phyloP scores from a whole-genome alignment of 2,329 filamentous ascomycete genomes.

The Daldinia eschscholtzii region DNA sequence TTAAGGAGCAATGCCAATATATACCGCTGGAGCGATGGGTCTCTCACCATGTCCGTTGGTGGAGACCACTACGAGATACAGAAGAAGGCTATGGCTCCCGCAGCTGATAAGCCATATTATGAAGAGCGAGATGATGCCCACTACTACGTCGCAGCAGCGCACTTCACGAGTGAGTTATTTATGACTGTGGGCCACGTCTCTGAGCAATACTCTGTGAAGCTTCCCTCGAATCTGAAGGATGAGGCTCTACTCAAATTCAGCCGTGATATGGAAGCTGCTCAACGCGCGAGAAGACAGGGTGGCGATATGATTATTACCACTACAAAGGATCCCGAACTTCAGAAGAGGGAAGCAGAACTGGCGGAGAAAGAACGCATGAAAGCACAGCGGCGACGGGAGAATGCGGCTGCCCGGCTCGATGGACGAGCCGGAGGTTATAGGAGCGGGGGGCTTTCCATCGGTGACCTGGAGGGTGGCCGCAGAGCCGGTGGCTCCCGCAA shows the following conservation, averaged over 20 bases:
- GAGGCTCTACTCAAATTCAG: conserved; percentile 78
- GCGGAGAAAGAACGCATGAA: conserved; percentile 80
- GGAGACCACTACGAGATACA: conserved; percentile 81
- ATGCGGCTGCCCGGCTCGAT: conserved; percentile 73
- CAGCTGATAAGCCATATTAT: conserved; percentile 72
- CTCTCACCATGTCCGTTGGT: conserved; percentile 79
- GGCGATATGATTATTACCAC: conserved; percentile 76
- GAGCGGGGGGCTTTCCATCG: conserved; percentile 72
- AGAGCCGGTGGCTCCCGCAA: conserved; percentile 66
- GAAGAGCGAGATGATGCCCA: conserved; percentile 77
- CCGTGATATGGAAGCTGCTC: conserved; percentile 74
- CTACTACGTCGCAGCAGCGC: conserved; percentile 80
- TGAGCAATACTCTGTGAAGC: conserved; percentile 76
- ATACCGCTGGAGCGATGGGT: conserved; percentile 84
- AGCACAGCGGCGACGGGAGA: conserved; percentile 74
- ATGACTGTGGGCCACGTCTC: conserved; percentile 82
- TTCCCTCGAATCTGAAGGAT: conserved; percentile 76
- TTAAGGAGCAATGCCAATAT: conserved; percentile 82
- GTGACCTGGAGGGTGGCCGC: conserved; percentile 75
- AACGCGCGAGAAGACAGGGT: conserved; percentile 66
- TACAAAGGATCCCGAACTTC: conserved; percentile 79
- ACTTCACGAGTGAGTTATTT: conserved; percentile 75
- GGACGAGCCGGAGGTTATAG: conserved; percentile 65
- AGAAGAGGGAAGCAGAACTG: conserved; percentile 78
- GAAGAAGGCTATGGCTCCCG: conserved; percentile 76